Conservation (phyloP, 345 rosid species). For the Syzygium grande region DNA sequence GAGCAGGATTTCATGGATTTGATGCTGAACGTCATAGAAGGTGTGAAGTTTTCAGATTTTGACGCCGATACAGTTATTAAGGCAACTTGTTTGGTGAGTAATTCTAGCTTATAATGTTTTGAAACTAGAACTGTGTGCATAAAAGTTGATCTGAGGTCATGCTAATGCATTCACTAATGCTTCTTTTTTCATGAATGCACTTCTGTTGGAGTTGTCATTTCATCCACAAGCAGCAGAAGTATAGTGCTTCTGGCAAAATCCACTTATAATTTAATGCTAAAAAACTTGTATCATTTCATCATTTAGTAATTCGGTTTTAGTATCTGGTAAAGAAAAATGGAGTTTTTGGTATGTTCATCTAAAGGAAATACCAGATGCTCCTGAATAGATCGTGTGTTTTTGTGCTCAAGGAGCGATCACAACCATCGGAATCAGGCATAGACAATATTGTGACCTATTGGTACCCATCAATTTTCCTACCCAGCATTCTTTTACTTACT, state of each 20-base stretch:
- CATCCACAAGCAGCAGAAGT: not conserved
- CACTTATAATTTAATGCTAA: not conserved
- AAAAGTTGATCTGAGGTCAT: not conserved
- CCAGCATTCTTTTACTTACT: not conserved
- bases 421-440: not conserved
- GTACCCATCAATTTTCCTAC: not conserved
- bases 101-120: no score
- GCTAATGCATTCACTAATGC: not conserved
- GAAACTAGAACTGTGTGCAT: constrained; percentile 8
- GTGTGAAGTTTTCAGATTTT: not conserved
- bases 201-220: not conserved
- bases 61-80: constrained; percentile 22
- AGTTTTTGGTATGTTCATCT: not conserved
- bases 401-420: not conserved
- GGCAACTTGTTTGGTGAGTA: constrained; percentile 24
- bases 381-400: not conserved
- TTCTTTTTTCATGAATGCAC: not conserved
- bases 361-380: not conserved
- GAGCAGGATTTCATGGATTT: constrained; percentile 34
- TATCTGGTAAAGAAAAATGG: not conserved
- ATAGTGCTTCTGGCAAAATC: not conserved
- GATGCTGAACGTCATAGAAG: constrained; percentile 18
- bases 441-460: not conserved
- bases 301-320: not conserved
- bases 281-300: not conserved